Evolutionary conservation across 208 protist genomes (phyloP).

Genomic region (Acanthamoeba divionensis): DNA sequence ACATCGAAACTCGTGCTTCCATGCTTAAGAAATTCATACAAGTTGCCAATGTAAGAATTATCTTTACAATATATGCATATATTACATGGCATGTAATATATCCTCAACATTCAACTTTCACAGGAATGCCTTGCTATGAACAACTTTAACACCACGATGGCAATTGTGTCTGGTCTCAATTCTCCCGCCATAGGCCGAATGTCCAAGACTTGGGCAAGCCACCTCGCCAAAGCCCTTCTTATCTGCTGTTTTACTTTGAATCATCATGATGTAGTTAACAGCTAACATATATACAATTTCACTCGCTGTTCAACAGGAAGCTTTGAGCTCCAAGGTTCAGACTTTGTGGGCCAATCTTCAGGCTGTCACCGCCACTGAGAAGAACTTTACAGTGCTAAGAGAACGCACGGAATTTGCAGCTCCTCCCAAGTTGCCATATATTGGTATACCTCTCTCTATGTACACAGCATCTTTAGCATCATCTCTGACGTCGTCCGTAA

Average conservation of each 20-base stretch:
- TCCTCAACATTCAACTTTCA: background rate
- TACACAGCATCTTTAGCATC: background rate
- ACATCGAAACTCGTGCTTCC: background rate
- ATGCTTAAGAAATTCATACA: constrained; percentile 40
- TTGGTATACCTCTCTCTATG: background rate
- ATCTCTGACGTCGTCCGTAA: background rate
- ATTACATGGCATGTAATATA: too few species aligned
- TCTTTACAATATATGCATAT: too few species aligned
- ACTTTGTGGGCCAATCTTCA: background rate
- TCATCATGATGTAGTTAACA: too few species aligned
- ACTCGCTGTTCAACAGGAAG: too few species aligned
- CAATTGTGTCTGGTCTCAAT: background rate
- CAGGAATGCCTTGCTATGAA: background rate
- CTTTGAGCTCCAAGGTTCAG: too few species aligned
- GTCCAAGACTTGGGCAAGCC: background rate
- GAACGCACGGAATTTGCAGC: background rate
- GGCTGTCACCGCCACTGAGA: constrained; percentile 14
- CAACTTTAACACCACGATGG: constrained; percentile 50
- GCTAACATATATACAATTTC: too few species aligned
- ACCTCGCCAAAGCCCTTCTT: background rate
- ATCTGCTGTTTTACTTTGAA: too few species aligned
- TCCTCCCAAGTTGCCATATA: constrained; percentile 12
- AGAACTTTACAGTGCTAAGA: constrained; percentile 9
- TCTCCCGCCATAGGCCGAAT: background rate
- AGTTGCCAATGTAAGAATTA: background rate